A percentile compares a stretch with the other conserved stretches of the same genome.
Evolutionary conservation across 2,329 filamentous ascomycete genomes (phyloP).

Genomic region (Penicillium sp.): DNA sequence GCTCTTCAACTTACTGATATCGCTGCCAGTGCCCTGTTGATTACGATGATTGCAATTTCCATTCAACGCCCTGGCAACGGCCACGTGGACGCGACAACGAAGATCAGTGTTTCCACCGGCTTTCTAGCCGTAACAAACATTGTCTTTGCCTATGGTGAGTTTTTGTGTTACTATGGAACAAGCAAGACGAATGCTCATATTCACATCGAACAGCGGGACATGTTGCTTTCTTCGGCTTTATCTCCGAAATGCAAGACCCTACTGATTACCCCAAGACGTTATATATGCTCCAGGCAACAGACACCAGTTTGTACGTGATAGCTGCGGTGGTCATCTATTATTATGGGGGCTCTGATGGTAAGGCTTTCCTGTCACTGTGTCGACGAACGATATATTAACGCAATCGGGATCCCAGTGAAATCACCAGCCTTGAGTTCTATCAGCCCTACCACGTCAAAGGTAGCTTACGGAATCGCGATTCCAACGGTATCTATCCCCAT

Average conservation of each 20-base stretch:
- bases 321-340: slow-evolving; percentile 66
- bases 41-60: slow-evolving; percentile 65
- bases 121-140: slow-evolving; percentile 65
- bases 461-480: slow-evolving; percentile 65
- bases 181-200: slow-evolving; percentile 13
- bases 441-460: slow-evolving; percentile 53
- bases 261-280: slow-evolving; percentile 61
- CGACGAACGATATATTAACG: not conserved
- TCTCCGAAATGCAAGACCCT: slow-evolving; percentile 61
- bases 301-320: slow-evolving; percentile 61
- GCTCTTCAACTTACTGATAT: not conserved
- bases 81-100: slow-evolving; percentile 32
- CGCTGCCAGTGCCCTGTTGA: slow-evolving; percentile 50
- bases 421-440: slow-evolving; percentile 66
- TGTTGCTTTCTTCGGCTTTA: slow-evolving; percentile 65
- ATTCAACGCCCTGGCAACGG: slow-evolving; percentile 44
- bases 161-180: slow-evolving; percentile 6
- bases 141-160: slow-evolving; percentile 62
- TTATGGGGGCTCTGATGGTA: slow-evolving; percentile 54
- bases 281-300: slow-evolving; percentile 55
- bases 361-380: not conserved
- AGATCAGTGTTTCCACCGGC: slow-evolving; percentile 49
- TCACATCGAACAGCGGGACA: slow-evolving; percentile 46
- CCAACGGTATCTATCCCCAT: slow-evolving; percentile 48
- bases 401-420: slow-evolving; percentile 41